Base-by-base conservation (phyloP, 78 protist genomes). In the Chrysochromulina tobinii region DNA sequence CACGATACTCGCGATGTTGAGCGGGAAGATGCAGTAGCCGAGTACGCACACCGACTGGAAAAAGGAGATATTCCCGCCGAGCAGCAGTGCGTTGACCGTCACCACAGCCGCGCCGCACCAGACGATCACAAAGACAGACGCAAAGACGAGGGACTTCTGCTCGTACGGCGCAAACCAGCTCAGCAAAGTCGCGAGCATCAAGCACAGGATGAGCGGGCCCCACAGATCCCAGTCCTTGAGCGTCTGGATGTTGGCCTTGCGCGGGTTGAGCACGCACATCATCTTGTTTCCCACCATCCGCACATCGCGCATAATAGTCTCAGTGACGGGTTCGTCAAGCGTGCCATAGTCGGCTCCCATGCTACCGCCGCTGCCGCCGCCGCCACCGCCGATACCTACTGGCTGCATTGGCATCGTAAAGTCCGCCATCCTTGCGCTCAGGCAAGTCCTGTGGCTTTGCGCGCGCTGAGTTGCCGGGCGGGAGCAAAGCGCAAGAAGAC, bases 21-120 rank as follows among this genome's bases (percentile, higher is more conserved):
- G 89, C 38, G 99, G 99, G 67, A 94, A 85, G 12, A 97, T n/a
- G 89, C 99, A 98, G 93, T 98, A 98, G 9, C 99, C 99, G 54
- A 98, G 95, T 81, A 97, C 96, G 87, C 99, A 98, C 20, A 97
- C 94, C 54, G 94, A 86, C 90, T 98, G 99, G 91, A 97, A 97
- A 69, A 97, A 95, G 50, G 99, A 98, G 58, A 95, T 94, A 77
- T 69, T 64, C 18, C 95, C 94, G 14, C 99, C 98, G 23, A 98
- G 94, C n/a, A 98, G 90, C 81, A 94, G 91, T 2, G 97, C 86
- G 89, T 98, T 98, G 64, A 97, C 86, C 5, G 98, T 96, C 57
- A 97, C 98, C 51, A 98, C 61, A 7, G 92, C 96, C 7, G 99
- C 94, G 48, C 99, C 99, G 59, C 88, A 25, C 96, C 97, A 97